Percentiles rank a stretch among this genome's conserved stretches.
Conservation (phyloP, 2,329 filamentous ascomycete species). For the Acarospora socialis region DNA sequence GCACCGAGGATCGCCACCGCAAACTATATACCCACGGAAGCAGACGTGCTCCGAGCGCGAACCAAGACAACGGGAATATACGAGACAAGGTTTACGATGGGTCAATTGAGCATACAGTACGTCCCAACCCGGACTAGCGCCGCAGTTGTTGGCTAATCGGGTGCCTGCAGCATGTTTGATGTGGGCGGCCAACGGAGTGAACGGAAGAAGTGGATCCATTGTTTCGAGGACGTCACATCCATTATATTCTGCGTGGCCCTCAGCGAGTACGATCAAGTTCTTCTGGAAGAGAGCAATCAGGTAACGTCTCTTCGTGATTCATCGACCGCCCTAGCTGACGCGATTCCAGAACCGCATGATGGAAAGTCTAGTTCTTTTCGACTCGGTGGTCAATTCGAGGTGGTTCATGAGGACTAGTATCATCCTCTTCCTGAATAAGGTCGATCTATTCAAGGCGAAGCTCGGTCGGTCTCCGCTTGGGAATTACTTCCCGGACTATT, state of each 20-base stretch:
- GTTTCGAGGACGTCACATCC: slow-evolving; percentile 97
- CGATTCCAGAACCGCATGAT: slow-evolving; percentile 91
- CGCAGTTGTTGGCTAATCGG: too few relatives aligned
- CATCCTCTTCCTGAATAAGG: slow-evolving; percentile 97
- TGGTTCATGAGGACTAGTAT: slow-evolving; percentile 99
- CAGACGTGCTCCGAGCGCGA: slow-evolving; percentile 85
- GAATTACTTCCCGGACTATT: slow-evolving; percentile 97
- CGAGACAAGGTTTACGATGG: slow-evolving; percentile 97
- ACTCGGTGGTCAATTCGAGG: slow-evolving; percentile 94
- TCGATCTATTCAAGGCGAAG: slow-evolving; percentile 95
- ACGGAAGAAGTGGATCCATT: slow-evolving; percentile 99
- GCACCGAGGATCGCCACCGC: slow-evolving; percentile 67
- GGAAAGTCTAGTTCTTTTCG: slow-evolving; percentile 91
- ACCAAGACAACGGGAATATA: slow-evolving; percentile 99
- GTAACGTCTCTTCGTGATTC: slow-evolving; percentile 32
- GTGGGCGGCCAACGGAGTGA: slow-evolving; percentile 95
- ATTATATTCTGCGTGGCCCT: slow-evolving; percentile 98
- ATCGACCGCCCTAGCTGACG: slow-evolving; percentile 14
- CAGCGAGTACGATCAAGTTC: slow-evolving; percentile 95
- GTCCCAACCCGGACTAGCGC: slow-evolving; percentile 27
- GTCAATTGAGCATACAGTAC: slow-evolving; percentile 95
- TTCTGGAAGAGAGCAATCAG: slow-evolving; percentile 94
- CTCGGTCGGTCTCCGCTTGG: slow-evolving; percentile 74
- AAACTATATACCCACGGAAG: slow-evolving; percentile 84
- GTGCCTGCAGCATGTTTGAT: slow-evolving; percentile 83